A percentile compares a stretch with the other conserved stretches of the same genome.
These are phyloP conservation scores for Podaxis sp. DNA, from an alignment of 768 basidiomycete genomes.

Conservation along the genomic window DNA sequence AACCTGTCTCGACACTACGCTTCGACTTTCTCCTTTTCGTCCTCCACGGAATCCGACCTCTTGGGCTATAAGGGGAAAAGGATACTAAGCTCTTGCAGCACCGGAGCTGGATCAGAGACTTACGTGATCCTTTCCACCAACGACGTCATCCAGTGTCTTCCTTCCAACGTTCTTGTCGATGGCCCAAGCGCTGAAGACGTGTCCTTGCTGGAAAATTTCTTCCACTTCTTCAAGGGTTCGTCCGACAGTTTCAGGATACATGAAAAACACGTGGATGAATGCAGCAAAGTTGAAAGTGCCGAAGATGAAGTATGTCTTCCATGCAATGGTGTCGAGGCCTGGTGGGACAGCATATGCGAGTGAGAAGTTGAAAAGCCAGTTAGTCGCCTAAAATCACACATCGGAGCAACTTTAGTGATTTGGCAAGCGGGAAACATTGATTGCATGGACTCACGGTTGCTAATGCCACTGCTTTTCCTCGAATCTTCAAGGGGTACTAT, in stretches of 20 bases:
- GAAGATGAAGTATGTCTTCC: constrained; percentile 79
- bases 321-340: constrained; percentile 62
- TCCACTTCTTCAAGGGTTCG: constrained; percentile 79
- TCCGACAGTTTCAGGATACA: constrained; percentile 78
- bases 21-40: neutral
- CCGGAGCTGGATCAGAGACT: neutral
- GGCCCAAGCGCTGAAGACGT: constrained; percentile 71
- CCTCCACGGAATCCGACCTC: constrained; percentile 12
- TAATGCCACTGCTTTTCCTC: constrained; percentile 55
- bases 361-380: constrained; percentile 74
- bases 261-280: constrained; percentile 72
- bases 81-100: neutral
- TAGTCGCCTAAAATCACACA: constrained; percentile 28
- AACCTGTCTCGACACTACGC: neutral
- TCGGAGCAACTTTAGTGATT: neutral
- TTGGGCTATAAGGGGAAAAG: constrained; percentile 7
- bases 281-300: constrained; percentile 75
- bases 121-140: constrained; percentile 18
- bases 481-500: constrained; percentile 59
- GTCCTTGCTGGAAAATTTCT: constrained; percentile 70
- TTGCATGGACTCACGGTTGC: constrained; percentile 41
- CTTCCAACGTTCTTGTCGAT: constrained; percentile 60
- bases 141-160: constrained; percentile 57
- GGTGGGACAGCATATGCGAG: constrained; percentile 78
- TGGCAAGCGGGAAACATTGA: neutral